Base-by-base conservation (phyloP, 495 filamentous ascomycete genomes). In the Venustampulla echinocandica region DNA sequence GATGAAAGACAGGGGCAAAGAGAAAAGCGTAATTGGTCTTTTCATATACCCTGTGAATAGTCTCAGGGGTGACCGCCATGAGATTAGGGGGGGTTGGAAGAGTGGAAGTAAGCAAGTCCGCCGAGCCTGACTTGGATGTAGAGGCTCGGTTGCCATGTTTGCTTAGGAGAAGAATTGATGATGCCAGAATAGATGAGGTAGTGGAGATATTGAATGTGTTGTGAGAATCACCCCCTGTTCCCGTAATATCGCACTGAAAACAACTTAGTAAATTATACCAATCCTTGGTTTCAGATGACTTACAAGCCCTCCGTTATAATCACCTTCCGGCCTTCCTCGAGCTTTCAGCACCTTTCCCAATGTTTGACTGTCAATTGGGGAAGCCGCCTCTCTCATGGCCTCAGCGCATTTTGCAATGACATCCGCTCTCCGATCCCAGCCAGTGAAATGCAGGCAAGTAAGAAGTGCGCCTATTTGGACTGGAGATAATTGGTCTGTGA, bases 131-230 rank as follows among this genome's bases (percentile, higher is more conserved):
- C 47, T 87, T 82, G 13, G 90, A 96, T 11, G 93, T 96, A 6
- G 88, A 87, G n/a, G 92, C 88, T 44, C 80, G 79, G 69, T 97
- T 97, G 47, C 93, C 93, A 68, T 99, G 92, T 65, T 99, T 98
- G 45, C 84, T 84, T 42, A 94, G 72, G 35, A 92, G 68, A 14
- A 96, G 74, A 10, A 87, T 66, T 13, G 84, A 79, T 4, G 89
- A 90, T 46, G 85, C 89, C 35, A 99, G 72, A 57, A 99, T 94
- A 4, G 89, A 94, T 3, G 93, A 77, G 5, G 90, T 94, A 2
- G 92, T 97, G 53, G 81, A 87, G 62, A 99, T 87, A 63, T 99
- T 99, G 78, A 95, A 97, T 15, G 93, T 99, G 62, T 88, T 84
- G 70, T 96, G 88, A 24, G 84, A 82, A 68, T 97, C 92, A 59